Conservation (phyloP, 2,329 filamentous ascomycete species). For the Cladosporium sp. region DNA sequence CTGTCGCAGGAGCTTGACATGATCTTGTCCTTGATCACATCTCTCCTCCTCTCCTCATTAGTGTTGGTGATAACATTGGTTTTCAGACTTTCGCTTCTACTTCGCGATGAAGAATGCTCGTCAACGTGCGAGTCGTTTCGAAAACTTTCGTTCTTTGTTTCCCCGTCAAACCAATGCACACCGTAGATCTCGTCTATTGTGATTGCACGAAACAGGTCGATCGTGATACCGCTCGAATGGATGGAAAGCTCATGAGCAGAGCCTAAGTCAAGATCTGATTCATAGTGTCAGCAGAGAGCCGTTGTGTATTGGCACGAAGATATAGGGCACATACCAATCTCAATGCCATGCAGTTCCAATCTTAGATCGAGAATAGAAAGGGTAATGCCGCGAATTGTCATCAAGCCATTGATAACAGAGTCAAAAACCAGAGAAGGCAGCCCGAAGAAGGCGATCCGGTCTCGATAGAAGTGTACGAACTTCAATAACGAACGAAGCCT, state of each 20-base stretch:
- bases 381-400: conserved; percentile 51
- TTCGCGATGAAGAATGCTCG: background rate
- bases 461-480: conserved; percentile 48
- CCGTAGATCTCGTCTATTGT: conserved; percentile 51
- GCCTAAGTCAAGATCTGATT: conserved; percentile 44
- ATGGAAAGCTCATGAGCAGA: conserved; percentile 43
- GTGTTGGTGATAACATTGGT: background rate
- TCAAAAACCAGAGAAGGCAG: conserved; percentile 53
- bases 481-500: conserved; percentile 44
- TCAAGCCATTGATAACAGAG: conserved; percentile 49
- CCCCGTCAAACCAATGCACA: conserved; percentile 46
- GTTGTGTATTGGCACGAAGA: background rate
- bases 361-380: conserved; percentile 49
- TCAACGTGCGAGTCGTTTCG: background rate
- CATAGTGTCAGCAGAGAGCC: conserved; percentile 35
- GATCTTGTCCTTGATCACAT: background rate
- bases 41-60: background rate
- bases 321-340: conserved; percentile 40
- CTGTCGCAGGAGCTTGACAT: background rate
- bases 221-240: conserved; percentile 46
- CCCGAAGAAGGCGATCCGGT: conserved; percentile 48
- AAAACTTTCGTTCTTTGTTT: background rate
- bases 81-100: background rate
- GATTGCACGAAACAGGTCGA: conserved; percentile 47
- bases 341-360: conserved; percentile 49